These are phyloP conservation scores for Ganoderma multipileum DNA, from an alignment of 1,284 basidiomycete species.

Conservation along the genomic window DNA sequence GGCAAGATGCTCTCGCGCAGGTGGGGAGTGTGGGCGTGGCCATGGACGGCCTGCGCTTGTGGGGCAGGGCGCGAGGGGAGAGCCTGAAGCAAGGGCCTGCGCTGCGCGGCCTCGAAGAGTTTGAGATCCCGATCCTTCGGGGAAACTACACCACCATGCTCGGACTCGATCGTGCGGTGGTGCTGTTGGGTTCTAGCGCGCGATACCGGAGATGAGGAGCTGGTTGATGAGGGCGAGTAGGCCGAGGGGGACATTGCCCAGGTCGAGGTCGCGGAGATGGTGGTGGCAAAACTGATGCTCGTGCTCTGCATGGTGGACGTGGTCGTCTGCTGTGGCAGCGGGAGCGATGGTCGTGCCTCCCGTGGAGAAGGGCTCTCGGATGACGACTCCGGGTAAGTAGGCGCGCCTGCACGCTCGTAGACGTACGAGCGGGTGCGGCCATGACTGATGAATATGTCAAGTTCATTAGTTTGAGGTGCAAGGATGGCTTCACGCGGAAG, in stretches of 20 bases:
- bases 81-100: not conserved
- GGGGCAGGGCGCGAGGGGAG: conserved; percentile 2
- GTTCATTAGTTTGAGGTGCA: conserved; percentile 1
- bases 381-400: not conserved
- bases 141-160: conserved; percentile 5
- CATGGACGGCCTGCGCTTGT: not conserved
- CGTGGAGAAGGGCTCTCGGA: conserved; percentile 9
- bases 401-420: conserved; percentile 7
- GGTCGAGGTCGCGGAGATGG: conserved; percentile 17
- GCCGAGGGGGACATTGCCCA: conserved; percentile 20
- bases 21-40: not conserved
- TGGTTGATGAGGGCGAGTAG: conserved; percentile 16
- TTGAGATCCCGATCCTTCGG: conserved; percentile 7
- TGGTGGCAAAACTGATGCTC: conserved; percentile 23
- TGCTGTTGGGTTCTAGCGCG: conserved; percentile 1
- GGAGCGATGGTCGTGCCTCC: not conserved
- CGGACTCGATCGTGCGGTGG: conserved; percentile 13
- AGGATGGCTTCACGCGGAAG: not conserved
- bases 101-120: not conserved
- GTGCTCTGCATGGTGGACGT: conserved; percentile 15
- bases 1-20: conserved; percentile 13
- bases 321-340: not conserved
- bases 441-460: conserved; percentile 9
- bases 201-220: conserved; percentile 10
- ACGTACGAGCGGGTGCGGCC: not conserved